These are phyloP conservation scores for Yarrowia sp. DNA, from an alignment of 805 yeast species.

Conservation along the genomic window DNA sequence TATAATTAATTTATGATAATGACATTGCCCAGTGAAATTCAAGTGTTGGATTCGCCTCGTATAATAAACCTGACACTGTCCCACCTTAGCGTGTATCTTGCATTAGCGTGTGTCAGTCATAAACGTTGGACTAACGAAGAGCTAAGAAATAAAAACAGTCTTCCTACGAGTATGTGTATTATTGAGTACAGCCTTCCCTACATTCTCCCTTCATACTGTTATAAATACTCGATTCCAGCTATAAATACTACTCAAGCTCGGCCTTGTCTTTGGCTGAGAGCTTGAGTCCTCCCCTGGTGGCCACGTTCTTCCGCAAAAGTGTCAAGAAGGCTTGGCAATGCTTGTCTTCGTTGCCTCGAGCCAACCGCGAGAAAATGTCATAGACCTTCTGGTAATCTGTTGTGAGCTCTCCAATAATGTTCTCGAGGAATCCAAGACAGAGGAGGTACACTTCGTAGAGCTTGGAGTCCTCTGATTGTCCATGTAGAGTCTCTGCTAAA, in stretches of 20 bases:
- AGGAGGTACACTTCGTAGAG: conserved; percentile 25
- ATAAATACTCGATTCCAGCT: no score
- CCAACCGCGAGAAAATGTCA: conserved; percentile 11
- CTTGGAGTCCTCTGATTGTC: conserved; percentile 1
- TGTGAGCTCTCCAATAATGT: conserved; percentile 15
- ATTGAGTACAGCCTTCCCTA: no score
- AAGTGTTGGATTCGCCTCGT: neutral
- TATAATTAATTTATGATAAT: conserved; percentile 34
- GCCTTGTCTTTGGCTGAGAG: conserved; percentile 1
- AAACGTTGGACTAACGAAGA: no score
- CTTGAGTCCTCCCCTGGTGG: conserved; percentile 16
- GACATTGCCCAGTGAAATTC: neutral
- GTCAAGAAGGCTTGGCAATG: conserved; percentile 30
- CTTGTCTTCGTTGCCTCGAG: conserved; percentile 27
- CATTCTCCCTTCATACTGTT: no score
- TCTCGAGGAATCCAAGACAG: conserved; percentile 21
- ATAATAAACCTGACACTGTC: neutral
- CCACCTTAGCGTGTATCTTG: neutral
- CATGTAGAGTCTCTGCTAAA: conserved; percentile 10
- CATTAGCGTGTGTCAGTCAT: no score
- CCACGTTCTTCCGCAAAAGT: conserved; percentile 23
- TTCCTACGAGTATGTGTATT: no score
- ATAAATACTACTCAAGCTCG: conserved; percentile 23
- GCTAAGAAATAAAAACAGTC: no score
- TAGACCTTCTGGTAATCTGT: conserved; percentile 16